Percentiles rank a stretch among this genome's conserved stretches.
Conservation (phyloP, 345 rosid genomes). For the Lagerstroemia speciosa region DNA sequence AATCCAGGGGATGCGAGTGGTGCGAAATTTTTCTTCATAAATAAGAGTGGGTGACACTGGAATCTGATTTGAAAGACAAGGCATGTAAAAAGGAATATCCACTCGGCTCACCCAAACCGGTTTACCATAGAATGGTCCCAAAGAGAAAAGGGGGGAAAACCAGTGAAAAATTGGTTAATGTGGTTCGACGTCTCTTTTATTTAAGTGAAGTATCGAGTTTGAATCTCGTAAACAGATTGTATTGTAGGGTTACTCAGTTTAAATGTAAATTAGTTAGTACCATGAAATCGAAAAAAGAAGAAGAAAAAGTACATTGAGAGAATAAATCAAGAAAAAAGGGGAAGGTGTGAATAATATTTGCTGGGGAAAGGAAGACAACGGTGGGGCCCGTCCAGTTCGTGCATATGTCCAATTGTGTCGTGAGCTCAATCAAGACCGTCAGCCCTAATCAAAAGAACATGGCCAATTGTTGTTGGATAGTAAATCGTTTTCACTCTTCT, state of each 20-base stretch:
- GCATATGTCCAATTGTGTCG: not conserved
- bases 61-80: not conserved
- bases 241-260: no score
- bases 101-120: not conserved
- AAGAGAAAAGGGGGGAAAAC: not conserved
- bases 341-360: not conserved
- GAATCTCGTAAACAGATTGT: no score
- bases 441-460: constrained; percentile 1
- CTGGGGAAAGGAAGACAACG: not conserved
- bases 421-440: not conserved
- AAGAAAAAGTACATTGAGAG: not conserved
- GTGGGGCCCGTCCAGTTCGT: not conserved
- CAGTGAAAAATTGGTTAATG: no score
- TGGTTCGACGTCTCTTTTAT: no score
- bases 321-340: not conserved
- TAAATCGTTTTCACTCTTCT: not conserved
- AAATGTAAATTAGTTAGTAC: no score
- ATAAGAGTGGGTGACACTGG: not conserved
- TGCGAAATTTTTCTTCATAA: not conserved
- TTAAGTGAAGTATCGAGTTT: no score
- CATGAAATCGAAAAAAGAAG: not conserved
- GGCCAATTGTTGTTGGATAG: not conserved
- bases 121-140: not conserved
- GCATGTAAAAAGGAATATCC: not conserved
- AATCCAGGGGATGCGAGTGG: not conserved